phyloP scores from a whole-genome alignment of 2,329 filamentous ascomycete genomes.

The Microascus cirrosus region DNA sequence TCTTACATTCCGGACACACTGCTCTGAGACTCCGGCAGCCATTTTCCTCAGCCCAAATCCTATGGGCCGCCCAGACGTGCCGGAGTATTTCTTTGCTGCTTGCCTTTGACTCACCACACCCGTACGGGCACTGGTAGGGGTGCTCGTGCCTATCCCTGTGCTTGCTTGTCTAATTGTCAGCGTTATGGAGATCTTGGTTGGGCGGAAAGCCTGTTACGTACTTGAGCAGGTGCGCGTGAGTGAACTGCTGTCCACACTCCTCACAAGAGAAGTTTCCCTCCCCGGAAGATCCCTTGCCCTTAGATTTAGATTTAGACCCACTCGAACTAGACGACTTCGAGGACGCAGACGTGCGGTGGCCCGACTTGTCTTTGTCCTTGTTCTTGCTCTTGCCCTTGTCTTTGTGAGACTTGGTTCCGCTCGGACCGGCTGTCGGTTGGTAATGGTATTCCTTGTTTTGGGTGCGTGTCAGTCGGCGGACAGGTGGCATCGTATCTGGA shows the following conservation, averaged over 20 bases:
- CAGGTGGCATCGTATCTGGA: no score
- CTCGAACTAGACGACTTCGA: background rate
- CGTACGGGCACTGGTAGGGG: background rate
- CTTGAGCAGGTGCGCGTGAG: background rate
- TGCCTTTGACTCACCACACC: no score
- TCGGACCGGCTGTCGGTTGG: no score
- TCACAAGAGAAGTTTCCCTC: background rate
- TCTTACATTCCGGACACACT: background rate
- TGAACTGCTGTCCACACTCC: background rate
- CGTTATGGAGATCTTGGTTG: background rate
- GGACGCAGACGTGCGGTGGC: background rate
- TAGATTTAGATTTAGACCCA: background rate
- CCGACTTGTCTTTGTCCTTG: background rate
- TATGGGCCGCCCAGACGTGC: background rate
- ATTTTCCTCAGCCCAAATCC: background rate
- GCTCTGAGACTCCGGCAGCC: background rate
- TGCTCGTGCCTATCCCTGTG: background rate
- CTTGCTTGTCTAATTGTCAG: background rate
- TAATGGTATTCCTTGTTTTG: no score
- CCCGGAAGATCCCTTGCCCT: background rate
- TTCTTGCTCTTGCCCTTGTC: background rate
- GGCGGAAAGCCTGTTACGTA: background rate
- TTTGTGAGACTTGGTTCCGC: background rate
- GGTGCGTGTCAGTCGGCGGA: no score
- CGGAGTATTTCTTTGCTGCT: background rate